Conservation (phyloP, 306 rosid genomes). For the Fragaria iinumae region DNA sequence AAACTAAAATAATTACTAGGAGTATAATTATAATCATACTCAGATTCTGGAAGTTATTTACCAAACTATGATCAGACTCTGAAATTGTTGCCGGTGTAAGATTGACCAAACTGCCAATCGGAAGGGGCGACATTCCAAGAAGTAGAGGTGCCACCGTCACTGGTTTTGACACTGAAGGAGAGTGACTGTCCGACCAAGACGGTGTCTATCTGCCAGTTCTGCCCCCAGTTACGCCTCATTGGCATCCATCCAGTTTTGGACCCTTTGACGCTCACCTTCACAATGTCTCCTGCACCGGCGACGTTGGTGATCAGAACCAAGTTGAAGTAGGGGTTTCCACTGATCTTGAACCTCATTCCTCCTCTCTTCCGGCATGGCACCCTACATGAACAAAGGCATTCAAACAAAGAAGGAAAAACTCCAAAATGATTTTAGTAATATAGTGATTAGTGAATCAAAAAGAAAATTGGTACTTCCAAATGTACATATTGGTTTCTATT, state of each 20-base stretch:
- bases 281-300: constrained; percentile 78
- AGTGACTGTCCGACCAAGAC: constrained; percentile 70
- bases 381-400: constrained; percentile 25
- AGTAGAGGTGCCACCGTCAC: constrained; percentile 69
- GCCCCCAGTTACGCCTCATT: constrained; percentile 90
- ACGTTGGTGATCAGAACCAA: constrained; percentile 76
- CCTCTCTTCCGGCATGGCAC: constrained; percentile 68
- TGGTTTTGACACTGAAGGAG: constrained; percentile 71
- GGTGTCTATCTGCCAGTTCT: constrained; percentile 65
- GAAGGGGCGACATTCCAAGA: constrained; percentile 65
- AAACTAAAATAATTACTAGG: neutral
- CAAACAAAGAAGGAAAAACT: neutral
- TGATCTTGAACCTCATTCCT: constrained; percentile 77
- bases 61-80: constrained; percentile 30
- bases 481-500: too few species aligned
- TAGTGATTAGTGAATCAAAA: neutral
- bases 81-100: constrained; percentile 74
- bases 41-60: neutral
- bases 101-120: constrained; percentile 81
- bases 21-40: neutral
- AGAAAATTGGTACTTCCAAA: too few species aligned
- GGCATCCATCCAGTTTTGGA: constrained; percentile 66
- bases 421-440: neutral
- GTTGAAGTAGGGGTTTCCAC: constrained; percentile 79
- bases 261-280: constrained; percentile 60